These are phyloP conservation scores for Brettanomyces naardenensis DNA, from an alignment of 805 yeast species.

Conservation along the genomic window DNA sequence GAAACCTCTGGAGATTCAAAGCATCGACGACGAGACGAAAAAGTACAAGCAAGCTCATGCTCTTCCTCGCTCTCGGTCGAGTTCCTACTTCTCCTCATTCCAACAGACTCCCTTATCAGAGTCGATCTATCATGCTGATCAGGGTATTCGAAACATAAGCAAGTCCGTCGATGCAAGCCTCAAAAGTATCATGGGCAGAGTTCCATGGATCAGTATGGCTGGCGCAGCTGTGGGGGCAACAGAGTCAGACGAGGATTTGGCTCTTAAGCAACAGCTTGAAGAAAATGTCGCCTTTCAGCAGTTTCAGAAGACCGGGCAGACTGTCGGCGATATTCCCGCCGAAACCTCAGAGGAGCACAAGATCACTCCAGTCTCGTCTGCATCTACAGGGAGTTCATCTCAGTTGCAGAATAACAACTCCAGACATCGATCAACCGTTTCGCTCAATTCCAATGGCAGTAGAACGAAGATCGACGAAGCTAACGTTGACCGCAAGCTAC, in stretches of 20 bases:
- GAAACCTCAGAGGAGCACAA: slow-evolving; percentile 10
- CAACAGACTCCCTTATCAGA: slow-evolving; percentile 11
- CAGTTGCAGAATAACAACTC: neutral
- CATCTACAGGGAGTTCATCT: neutral
- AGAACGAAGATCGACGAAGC: no score
- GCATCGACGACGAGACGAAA: slow-evolving; percentile 19
- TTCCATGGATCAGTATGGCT: slow-evolving; percentile 18
- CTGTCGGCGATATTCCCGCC: no score
- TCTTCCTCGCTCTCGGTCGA: neutral
- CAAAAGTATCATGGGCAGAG: slow-evolving; percentile 25
- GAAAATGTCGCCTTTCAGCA: slow-evolving; percentile 20
- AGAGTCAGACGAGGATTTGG: neutral
- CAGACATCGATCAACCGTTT: neutral
- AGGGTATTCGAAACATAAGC: slow-evolving; percentile 27
- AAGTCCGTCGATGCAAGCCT: slow-evolving; percentile 29
- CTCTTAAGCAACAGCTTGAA: slow-evolving; percentile 18
- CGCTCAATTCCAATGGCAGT: neutral
- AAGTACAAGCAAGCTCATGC: slow-evolving; percentile 11
- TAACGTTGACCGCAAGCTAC: no score
- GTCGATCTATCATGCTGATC: slow-evolving; percentile 26
- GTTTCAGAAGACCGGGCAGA: slow-evolving; percentile 7
- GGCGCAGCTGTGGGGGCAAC: slow-evolving; percentile 1
- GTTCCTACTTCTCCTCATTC: slow-evolving; percentile 6
- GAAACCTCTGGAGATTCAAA: slow-evolving; percentile 19
- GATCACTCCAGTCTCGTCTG: slow-evolving; percentile 24